Percentiles rank a stretch among this genome's conserved stretches.
These are phyloP conservation scores for Globisporangium viniferum DNA, from an alignment of 352 stramenopile species.

Conservation along the genomic window DNA sequence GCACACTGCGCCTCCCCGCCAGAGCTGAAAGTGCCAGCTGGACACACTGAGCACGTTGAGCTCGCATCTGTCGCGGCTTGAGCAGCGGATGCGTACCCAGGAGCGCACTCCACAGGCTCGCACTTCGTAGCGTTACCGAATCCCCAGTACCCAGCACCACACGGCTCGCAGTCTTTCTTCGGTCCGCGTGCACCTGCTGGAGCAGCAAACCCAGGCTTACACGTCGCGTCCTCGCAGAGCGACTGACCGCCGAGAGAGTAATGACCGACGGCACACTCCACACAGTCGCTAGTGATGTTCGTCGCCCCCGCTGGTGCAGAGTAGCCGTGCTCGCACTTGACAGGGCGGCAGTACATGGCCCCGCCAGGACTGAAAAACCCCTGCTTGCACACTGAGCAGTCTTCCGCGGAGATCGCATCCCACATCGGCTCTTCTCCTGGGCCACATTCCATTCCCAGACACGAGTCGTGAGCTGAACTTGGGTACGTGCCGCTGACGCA, in stretches of 20 bases:
- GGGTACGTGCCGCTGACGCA: conserved; percentile 37
- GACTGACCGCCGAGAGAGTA: conserved; percentile 37
- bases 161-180: conserved; percentile 38
- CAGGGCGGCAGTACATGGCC: conserved; percentile 24
- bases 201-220: conserved; percentile 30
- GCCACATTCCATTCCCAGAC: conserved; percentile 25
- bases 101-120: conserved; percentile 21
- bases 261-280: conserved; percentile 23
- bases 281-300: conserved; percentile 24
- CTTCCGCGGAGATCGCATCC: conserved; percentile 16
- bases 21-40: conserved; percentile 27
- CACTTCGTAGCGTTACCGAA: conserved; percentile 27
- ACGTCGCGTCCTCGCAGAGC: conserved; percentile 28
- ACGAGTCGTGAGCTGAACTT: conserved; percentile 17
- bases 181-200: conserved; percentile 24
- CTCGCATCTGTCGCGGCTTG: conserved; percentile 26
- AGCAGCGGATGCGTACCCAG: conserved; percentile 24
- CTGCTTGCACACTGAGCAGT: conserved; percentile 34
- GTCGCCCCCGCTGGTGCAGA: conserved; percentile 23
- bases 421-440: conserved; percentile 26
- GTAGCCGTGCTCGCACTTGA: conserved; percentile 27
- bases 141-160: conserved; percentile 33
- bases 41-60: conserved; percentile 29
- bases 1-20: conserved; percentile 33
- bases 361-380: conserved; percentile 35